Conservation (phyloP, 2,329 filamentous ascomycete species). For the Dactylonectria estremocensis region DNA sequence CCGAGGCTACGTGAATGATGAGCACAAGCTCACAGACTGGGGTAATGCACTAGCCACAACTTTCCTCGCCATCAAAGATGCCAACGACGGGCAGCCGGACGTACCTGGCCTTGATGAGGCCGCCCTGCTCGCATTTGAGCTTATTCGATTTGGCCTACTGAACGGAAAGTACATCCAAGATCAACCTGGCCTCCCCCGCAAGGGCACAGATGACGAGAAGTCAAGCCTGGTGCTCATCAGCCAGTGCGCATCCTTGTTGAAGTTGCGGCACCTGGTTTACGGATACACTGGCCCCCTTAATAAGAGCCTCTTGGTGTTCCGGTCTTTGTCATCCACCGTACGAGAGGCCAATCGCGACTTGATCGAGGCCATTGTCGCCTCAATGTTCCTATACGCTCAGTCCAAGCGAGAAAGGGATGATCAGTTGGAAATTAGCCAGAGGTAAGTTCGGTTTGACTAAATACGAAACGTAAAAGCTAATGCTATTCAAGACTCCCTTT, state of each 20-base stretch:
- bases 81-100: conserved; percentile 60
- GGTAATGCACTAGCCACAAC: conserved; percentile 83
- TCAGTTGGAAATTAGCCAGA: conserved; percentile 78
- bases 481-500: conserved; percentile 72
- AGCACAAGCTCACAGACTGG: conserved; percentile 87
- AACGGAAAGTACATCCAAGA: conserved; percentile 76
- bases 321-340: conserved; percentile 85
- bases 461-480: conserved; percentile 28
- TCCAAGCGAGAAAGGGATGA: conserved; percentile 79
- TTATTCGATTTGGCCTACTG: conserved; percentile 84
- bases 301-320: conserved; percentile 89
- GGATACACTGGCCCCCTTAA: conserved; percentile 96
- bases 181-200: conserved; percentile 69
- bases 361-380: conserved; percentile 84
- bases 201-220: conserved; percentile 79
- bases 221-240: conserved; percentile 86
- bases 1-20: conserved; percentile 84
- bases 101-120: conserved; percentile 78
- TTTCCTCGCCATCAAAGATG: conserved; percentile 73
- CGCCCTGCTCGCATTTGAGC: conserved; percentile 86
- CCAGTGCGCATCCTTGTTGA: conserved; percentile 86
- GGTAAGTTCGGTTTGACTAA: conserved; percentile 65
- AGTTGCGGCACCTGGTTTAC: conserved; percentile 85
- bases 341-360: conserved; percentile 86
- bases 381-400: conserved; percentile 86